Percentiles rank a stretch among this genome's conserved stretches.
These are phyloP conservation scores for Geotrichum europaeum DNA, from an alignment of 1,139 yeast species.

Conservation along the genomic window DNA sequence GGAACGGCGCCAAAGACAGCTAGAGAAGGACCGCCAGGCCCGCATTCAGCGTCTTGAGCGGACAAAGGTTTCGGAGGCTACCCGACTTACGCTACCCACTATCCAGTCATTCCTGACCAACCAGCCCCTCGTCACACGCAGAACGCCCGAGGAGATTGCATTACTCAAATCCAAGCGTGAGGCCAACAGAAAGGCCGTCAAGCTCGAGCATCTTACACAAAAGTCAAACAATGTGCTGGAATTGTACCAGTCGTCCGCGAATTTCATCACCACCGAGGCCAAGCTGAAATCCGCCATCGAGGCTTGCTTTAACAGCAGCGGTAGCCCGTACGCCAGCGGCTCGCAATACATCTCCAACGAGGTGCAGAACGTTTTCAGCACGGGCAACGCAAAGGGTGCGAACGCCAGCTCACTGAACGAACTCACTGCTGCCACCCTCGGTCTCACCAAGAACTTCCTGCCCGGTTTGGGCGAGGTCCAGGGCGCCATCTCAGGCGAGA, in stretches of 20 bases:
- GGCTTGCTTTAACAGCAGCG: conserved; percentile 18
- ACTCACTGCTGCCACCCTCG: conserved; percentile 24
- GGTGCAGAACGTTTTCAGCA: neutral
- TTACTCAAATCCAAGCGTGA: conserved; percentile 47
- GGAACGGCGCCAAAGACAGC: conserved; percentile 25
- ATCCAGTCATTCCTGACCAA: conserved; percentile 48
- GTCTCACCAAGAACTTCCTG: conserved; percentile 36
- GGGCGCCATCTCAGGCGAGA: conserved; percentile 37
- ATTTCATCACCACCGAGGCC: conserved; percentile 60
- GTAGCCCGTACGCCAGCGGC: neutral
- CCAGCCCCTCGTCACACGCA: conserved; percentile 52
- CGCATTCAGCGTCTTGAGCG: conserved; percentile 28
- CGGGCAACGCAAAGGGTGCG: conserved; percentile 1
- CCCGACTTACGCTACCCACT: conserved; percentile 71
- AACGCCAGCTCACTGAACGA: conserved; percentile 8
- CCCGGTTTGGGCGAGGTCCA: conserved; percentile 47
- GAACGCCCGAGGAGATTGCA: conserved; percentile 62
- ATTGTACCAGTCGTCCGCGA: conserved; percentile 64
- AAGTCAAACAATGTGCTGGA: conserved; percentile 56
- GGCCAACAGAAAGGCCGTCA: conserved; percentile 45
- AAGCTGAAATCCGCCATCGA: conserved; percentile 54
- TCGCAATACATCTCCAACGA: neutral
- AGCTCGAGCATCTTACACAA: conserved; percentile 40
- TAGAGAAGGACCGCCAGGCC: conserved; percentile 32
- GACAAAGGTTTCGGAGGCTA: conserved; percentile 41